These are phyloP conservation scores for Verticillium zaregamsianum DNA, from an alignment of 2,329 filamentous ascomycete species.

Conservation along the genomic window DNA sequence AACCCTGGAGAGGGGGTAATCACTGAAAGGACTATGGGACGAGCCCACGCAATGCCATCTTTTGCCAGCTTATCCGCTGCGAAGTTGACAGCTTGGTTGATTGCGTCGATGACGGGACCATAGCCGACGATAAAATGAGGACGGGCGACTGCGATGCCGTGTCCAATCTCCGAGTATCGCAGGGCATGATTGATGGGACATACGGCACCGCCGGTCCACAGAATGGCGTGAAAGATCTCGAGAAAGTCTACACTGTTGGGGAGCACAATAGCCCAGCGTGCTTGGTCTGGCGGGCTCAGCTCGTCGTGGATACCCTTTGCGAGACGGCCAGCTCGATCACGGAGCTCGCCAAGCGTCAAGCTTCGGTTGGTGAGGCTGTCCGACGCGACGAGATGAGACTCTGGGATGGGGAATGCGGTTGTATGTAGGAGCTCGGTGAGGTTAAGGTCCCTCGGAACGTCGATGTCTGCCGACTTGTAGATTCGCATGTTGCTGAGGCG, in stretches of 20 bases:
- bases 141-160: conserved; percentile 34
- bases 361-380: conserved; percentile 41
- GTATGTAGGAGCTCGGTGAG: conserved; percentile 39
- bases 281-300: conserved; percentile 27
- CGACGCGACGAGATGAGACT: conserved; percentile 36
- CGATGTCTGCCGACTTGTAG: conserved; percentile 24
- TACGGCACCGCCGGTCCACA: conserved; percentile 34
- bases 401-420: conserved; percentile 27
- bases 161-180: conserved; percentile 32
- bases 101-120: conserved; percentile 21
- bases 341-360: conserved; percentile 37
- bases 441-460: conserved; percentile 33
- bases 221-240: conserved; percentile 34
- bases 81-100: conserved; percentile 27
- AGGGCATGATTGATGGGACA: conserved; percentile 36
- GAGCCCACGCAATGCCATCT: conserved; percentile 25
- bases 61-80: conserved; percentile 20
- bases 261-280: conserved; percentile 36
- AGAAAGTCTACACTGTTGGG: conserved; percentile 41
- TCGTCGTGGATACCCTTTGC: conserved; percentile 31
- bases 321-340: conserved; percentile 33
- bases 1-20: conserved; percentile 18
- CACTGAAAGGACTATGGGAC: conserved; percentile 29
- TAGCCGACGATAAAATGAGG: conserved; percentile 37
- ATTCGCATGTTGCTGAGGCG: conserved; percentile 21